Conservation (phyloP, 1,139 yeast genomes). For the Yamadazyma aaseri region DNA sequence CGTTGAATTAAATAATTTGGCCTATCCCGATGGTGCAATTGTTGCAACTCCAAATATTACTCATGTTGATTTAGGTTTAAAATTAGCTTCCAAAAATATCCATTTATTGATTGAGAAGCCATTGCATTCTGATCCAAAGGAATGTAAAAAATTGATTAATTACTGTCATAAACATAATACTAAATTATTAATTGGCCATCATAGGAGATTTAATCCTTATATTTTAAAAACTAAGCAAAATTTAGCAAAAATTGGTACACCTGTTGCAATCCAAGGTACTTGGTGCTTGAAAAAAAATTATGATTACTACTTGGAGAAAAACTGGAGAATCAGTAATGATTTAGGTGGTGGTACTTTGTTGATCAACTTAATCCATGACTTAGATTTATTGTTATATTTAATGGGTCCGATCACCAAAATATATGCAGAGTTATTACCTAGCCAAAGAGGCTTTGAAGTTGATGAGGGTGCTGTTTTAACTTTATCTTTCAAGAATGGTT, state of each 20-base stretch:
- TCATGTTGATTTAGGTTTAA: conserved; percentile 32
- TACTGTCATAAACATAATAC: conserved; percentile 22
- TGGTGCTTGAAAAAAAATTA: conserved; percentile 38
- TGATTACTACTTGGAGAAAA: conserved; percentile 29
- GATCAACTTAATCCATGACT: conserved; percentile 41
- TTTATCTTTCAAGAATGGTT: conserved; percentile 30
- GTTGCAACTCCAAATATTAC: conserved; percentile 44
- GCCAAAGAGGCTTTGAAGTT: conserved; percentile 32
- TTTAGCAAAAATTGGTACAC: conserved; percentile 27
- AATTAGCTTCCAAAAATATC: conserved; percentile 33
- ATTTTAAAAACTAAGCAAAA: conserved; percentile 35
- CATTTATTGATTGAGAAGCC: conserved; percentile 41
- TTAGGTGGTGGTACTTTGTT: conserved; percentile 42
- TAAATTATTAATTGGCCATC: conserved; percentile 39
- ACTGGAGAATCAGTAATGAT: conserved; percentile 34
- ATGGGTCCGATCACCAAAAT: conserved; percentile 39
- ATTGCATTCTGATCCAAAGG: conserved; percentile 29
- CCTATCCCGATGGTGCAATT: conserved; percentile 37
- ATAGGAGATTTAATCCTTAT: conserved; percentile 39
- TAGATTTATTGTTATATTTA: conserved; percentile 36
- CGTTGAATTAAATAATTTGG: conserved; percentile 22
- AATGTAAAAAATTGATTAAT: conserved; percentile 31
- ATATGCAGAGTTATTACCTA: conserved; percentile 35
- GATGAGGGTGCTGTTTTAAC: conserved; percentile 44
- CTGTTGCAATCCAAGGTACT: conserved; percentile 40